Percentiles rank a stretch among this genome's conserved stretches.
phyloP scores from a whole-genome alignment of 306 rosid species.

The Quercus engelmannii region DNA sequence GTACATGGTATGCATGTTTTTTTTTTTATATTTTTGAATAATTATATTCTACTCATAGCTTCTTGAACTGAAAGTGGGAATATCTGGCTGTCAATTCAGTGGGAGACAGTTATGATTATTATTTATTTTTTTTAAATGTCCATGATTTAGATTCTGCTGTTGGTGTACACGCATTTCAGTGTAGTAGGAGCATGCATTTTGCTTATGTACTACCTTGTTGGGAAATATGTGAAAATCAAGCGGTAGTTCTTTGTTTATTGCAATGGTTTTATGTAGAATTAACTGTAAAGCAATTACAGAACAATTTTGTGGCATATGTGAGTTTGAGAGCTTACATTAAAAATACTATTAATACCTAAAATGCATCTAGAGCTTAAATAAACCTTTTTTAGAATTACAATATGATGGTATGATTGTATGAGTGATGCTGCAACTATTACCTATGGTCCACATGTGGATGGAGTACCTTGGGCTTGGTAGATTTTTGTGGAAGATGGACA shows the following conservation, averaged over 20 bases:
- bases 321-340: background rate
- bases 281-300: background rate
- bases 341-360: background rate
- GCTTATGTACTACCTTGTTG: background rate
- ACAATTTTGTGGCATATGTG: background rate
- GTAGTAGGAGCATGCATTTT: background rate
- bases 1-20: no score
- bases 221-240: background rate
- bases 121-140: background rate
- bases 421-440: background rate
- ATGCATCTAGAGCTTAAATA: background rate
- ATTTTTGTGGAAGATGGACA: background rate
- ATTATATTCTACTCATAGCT: background rate
- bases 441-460: background rate
- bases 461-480: background rate
- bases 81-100: background rate
- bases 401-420: background rate
- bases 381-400: background rate
- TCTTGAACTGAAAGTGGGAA: background rate
- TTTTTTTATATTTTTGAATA: no score
- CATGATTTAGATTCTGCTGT: background rate
- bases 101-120: background rate
- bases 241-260: background rate
- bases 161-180: background rate
- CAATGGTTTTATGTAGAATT: no score